These are phyloP conservation scores for Zymoseptoria tritici DNA, from an alignment of 2,329 filamentous ascomycete genomes.

Conservation along the genomic window DNA sequence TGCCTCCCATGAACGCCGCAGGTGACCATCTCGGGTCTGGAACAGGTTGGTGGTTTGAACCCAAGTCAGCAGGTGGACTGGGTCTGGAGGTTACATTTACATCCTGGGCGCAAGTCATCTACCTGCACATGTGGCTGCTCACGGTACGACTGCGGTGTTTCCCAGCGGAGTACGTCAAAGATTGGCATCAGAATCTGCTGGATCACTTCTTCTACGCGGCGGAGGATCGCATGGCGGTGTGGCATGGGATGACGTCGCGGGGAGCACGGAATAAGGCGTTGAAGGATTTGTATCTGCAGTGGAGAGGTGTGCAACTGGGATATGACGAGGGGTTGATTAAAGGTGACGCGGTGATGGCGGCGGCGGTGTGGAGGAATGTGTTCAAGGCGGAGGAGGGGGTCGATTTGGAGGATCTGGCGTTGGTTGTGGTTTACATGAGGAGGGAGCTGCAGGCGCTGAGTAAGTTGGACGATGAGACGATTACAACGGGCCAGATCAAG, in stretches of 20 bases:
- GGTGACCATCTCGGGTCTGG: conserved; percentile 77
- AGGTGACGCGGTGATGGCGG: conserved; percentile 68
- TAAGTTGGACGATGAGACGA: conserved; percentile 44
- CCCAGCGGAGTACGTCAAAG: conserved; percentile 58
- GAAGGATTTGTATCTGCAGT: conserved; percentile 89
- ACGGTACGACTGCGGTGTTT: conserved; percentile 76
- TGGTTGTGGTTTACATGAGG: conserved; percentile 58
- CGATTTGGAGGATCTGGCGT: conserved; percentile 53
- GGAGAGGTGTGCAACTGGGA: conserved; percentile 76
- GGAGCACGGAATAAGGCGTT: conserved; percentile 53
- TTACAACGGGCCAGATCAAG: conserved; percentile 42
- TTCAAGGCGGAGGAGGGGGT: conserved; percentile 66
- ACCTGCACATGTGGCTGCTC: conserved; percentile 91
- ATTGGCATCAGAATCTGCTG: conserved; percentile 82
- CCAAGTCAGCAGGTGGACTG: conserved; percentile 40
- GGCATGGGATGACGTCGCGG: conserved; percentile 59
- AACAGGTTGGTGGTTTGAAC: conserved; percentile 69
- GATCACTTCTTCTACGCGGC: conserved; percentile 93
- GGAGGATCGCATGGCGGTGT: conserved; percentile 73
- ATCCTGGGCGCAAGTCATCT: conserved; percentile 92
- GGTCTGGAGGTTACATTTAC: conserved; percentile 79
- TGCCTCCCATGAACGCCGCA: conserved; percentile 62
- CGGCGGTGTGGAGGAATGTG: conserved; percentile 88
- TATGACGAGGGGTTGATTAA: conserved; percentile 76
- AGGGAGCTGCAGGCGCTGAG: conserved; percentile 50